Conservation (phyloP, 1,284 basidiomycete genomes). For the Irpex sp. region DNA sequence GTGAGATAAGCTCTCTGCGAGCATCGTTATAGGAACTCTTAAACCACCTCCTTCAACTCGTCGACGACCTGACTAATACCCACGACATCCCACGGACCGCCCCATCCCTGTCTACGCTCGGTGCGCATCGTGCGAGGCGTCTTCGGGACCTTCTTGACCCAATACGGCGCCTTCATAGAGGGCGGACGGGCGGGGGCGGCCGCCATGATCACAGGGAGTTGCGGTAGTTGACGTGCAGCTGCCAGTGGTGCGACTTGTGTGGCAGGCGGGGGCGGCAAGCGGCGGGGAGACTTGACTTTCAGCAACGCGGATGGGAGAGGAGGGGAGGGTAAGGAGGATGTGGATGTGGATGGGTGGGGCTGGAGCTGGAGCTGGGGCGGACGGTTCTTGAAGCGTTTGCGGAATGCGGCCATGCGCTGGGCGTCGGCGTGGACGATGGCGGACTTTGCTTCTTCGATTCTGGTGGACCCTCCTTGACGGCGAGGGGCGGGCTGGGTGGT, state of each 20-base stretch:
- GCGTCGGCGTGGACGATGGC: conserved; percentile 21
- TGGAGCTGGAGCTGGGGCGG: conserved; percentile 12
- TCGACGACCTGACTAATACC: conserved; percentile 8
- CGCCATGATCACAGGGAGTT: conserved; percentile 4
- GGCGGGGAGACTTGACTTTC: not conserved
- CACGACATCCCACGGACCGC: conserved; percentile 24
- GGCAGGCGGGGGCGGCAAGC: conserved; percentile 10
- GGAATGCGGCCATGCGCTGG: conserved; percentile 21
- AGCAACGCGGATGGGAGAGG: conserved; percentile 1
- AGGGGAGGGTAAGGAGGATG: conserved; percentile 7
- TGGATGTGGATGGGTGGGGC: not conserved
- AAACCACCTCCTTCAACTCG: too few relatives aligned
- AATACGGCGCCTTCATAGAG: conserved; percentile 25
- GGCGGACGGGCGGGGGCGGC: conserved; percentile 8
- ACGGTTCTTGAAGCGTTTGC: conserved; percentile 17
- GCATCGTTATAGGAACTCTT: too few relatives aligned
- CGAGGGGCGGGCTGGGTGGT: not conserved
- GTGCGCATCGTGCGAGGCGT: conserved; percentile 24
- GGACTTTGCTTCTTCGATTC: conserved; percentile 16
- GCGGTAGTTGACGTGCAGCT: conserved; percentile 9
- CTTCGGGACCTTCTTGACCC: conserved; percentile 23
- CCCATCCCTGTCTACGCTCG: conserved; percentile 29
- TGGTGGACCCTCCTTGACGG: not conserved
- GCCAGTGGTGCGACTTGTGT: conserved; percentile 7
- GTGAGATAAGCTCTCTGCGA: too few relatives aligned